These are phyloP conservation scores for Stachybotrys echinatus DNA, from an alignment of 2,329 filamentous ascomycete genomes.

Conservation along the genomic window DNA sequence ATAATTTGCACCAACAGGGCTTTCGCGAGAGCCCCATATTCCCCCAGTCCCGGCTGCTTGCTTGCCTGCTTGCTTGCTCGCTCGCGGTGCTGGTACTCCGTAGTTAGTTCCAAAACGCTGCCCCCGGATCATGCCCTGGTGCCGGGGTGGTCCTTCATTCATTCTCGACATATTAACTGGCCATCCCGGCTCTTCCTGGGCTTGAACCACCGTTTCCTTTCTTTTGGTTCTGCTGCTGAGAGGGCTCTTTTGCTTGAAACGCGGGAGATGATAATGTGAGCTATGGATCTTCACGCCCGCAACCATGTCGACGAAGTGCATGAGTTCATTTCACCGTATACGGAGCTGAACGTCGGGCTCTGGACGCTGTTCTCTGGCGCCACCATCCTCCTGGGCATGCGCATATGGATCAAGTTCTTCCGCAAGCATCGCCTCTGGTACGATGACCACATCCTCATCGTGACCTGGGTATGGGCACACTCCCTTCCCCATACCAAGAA, in stretches of 20 bases:
- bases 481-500: neutral
- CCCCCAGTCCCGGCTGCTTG: no score
- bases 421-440: slow-evolving; percentile 31
- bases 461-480: slow-evolving; percentile 24
- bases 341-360: slow-evolving; percentile 24
- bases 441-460: slow-evolving; percentile 31
- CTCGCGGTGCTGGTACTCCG: no score
- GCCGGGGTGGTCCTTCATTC: no score
- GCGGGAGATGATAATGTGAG: slow-evolving; percentile 5
- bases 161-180: no score
- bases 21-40: no score
- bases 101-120: no score
- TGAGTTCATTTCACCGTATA: slow-evolving; percentile 19
- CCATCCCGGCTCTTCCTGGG: no score
- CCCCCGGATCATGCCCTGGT: no score
- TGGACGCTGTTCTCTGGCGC: slow-evolving; percentile 26
- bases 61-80: no score
- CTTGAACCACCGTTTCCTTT: no score
- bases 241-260: neutral
- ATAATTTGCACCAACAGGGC: no score
- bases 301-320: slow-evolving; percentile 17
- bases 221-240: no score
- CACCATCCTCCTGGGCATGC: slow-evolving; percentile 20
- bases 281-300: slow-evolving; percentile 16
- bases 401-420: slow-evolving; percentile 28